Base-by-base conservation (phyloP, 192 early-diverging fungal genomes). In the Coemansia sp. region DNA sequence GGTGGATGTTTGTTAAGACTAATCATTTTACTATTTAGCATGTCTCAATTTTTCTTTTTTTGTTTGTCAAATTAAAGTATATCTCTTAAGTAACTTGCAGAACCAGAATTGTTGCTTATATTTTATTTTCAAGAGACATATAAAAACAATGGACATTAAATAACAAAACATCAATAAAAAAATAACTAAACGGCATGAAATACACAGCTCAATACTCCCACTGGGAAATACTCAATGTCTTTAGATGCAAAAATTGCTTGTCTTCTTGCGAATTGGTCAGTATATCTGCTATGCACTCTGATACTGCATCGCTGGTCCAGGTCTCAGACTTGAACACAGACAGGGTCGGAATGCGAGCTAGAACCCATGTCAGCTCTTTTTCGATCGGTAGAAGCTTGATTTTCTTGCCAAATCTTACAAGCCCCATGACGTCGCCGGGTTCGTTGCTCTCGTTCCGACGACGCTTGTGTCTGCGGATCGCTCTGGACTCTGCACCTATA, bases 311-410 rank as follows among this genome's bases (percentile, higher is more conserved):
- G 18, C 61, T 63, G 3, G 75, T 77, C 69, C 60, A 68, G 28
- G 56, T 38, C 50, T 77, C 70, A 18, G 70, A 68, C 54, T 69
- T 66, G 12, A 77, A 51, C 40, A 57, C 34, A 6, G 14, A 16
- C 32, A 77, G 49, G 22, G 75, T 72, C 3, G 75, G 70, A 16
- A 72, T 42, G 10, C 75, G 75, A 20, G 75, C 67, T 32, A 77
- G 16, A 6, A 77, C 12, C 69, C 75, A 77, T 17, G 64, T 29
- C 52, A 77, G 48, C 63, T 77, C 75, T 10, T 60, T 58, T 36
- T 77, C 75, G 11, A 77, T 54, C 31, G 42, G 57, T 33, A 68
- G 61, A 17, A 60, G 55, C n/a, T 51, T 59, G n/a, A 28, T 51
- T 14, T 42, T 42, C 36, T 18, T 28, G 30, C 28, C 48, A 57